Percentiles rank a stretch among this genome's conserved stretches.
These are phyloP conservation scores for Sporisorium graminicola DNA, from an alignment of 1,284 basidiomycete genomes.

Conservation along the genomic window DNA sequence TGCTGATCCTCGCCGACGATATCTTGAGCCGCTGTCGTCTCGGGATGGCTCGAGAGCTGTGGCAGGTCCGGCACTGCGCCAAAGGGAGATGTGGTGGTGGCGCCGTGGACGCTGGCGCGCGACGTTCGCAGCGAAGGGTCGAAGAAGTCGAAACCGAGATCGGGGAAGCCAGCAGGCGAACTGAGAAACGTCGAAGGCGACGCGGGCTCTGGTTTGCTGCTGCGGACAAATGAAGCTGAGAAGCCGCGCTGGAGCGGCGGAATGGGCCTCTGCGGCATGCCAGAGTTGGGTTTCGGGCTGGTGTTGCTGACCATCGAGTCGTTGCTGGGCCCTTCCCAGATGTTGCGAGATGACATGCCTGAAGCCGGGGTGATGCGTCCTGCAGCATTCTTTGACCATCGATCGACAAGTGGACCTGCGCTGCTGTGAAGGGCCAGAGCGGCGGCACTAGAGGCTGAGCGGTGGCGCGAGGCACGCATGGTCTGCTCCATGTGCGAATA, in stretches of 20 bases:
- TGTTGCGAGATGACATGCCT: slow-evolving; percentile 20
- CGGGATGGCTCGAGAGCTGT: slow-evolving; percentile 33
- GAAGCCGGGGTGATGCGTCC: slow-evolving; percentile 27
- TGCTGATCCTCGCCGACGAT: not conserved
- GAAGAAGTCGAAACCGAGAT: slow-evolving; percentile 25
- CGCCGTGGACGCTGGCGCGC: slow-evolving; percentile 17
- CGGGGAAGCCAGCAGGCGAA: slow-evolving; percentile 40
- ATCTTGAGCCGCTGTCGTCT: not conserved
- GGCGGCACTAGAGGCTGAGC: slow-evolving; percentile 58
- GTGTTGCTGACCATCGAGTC: slow-evolving; percentile 15
- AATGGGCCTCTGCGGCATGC: slow-evolving; percentile 23
- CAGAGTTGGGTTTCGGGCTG: not conserved
- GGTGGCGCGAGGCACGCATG: slow-evolving; percentile 44
- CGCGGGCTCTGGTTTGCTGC: slow-evolving; percentile 24
- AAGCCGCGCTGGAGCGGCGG: slow-evolving; percentile 41
- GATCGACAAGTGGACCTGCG: slow-evolving; percentile 25
- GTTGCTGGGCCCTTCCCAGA: slow-evolving; percentile 28
- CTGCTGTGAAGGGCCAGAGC: slow-evolving; percentile 47
- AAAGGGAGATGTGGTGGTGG: slow-evolving; percentile 32
- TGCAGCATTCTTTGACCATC: slow-evolving; percentile 37
- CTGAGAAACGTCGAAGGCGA: slow-evolving; percentile 41
- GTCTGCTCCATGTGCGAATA: slow-evolving; percentile 29
- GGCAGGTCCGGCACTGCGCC: slow-evolving; percentile 28
- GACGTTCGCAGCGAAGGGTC: slow-evolving; percentile 24
- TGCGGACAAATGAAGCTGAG: slow-evolving; percentile 34